These are phyloP conservation scores for Paramecium biaurelia DNA, from an alignment of 73 alveolate genomes.

Conservation along the genomic window DNA sequence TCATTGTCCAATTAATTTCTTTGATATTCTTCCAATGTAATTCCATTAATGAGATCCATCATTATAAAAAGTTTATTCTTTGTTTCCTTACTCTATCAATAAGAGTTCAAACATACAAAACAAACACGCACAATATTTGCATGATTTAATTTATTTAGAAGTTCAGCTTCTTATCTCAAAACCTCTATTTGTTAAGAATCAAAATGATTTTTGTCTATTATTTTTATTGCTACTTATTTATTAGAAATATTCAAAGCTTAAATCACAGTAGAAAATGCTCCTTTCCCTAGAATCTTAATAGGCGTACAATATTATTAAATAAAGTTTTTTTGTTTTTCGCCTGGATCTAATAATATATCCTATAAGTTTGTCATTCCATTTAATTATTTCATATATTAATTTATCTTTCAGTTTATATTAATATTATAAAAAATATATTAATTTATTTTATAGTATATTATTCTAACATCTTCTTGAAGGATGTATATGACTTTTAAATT, in stretches of 20 bases:
- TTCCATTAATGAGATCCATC: constrained; percentile 12
- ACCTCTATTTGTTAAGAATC: not conserved
- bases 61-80: not conserved
- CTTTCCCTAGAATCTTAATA: not conserved
- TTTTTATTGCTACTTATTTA: not conserved
- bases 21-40: not conserved
- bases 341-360: not conserved
- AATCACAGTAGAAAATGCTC: constrained; percentile 17
- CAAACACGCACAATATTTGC: not conserved
- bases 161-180: constrained; percentile 21
- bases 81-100: not conserved
- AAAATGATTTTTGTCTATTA: not conserved
- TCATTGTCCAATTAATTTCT: not conserved
- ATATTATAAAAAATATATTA: too few relatives aligned
- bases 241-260: not conserved
- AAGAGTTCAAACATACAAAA: not conserved
- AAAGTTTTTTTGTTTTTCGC: not conserved
- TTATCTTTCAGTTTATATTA: too few relatives aligned
- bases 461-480: too few relatives aligned
- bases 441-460: too few relatives aligned
- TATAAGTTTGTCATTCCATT: not conserved
- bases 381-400: not conserved
- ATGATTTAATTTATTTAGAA: not conserved
- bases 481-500: too few relatives aligned
- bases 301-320: not conserved